These are phyloP conservation scores for Aquilaria malaccensis DNA, from an alignment of 345 rosid species.

Conservation along the genomic window DNA sequence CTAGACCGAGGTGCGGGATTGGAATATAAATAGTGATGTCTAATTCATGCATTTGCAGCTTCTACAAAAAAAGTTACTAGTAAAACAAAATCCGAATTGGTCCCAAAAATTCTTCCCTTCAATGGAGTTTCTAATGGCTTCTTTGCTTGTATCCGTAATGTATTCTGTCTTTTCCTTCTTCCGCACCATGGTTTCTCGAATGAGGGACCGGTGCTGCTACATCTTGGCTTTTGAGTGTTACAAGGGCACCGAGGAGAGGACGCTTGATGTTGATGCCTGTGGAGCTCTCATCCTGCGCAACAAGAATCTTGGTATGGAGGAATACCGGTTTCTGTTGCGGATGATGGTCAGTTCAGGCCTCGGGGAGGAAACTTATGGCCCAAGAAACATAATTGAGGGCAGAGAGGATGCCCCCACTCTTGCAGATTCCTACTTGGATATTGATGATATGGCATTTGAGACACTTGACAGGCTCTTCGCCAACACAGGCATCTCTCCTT, in stretches of 20 bases:
- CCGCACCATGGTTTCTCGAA: slow-evolving; percentile 12
- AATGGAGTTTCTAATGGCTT: too few species aligned
- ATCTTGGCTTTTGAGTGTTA: slow-evolving; percentile 67
- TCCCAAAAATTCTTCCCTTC: too few species aligned
- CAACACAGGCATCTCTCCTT: slow-evolving; percentile 39
- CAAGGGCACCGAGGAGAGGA: slow-evolving; percentile 42
- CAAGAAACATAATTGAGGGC: slow-evolving; percentile 37
- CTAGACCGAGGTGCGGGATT: too few species aligned
- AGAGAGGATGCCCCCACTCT: slow-evolving; percentile 40
- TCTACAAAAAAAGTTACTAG: too few species aligned
- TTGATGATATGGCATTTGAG: slow-evolving; percentile 43
- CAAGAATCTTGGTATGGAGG: slow-evolving; percentile 43
- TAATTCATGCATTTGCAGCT: too few species aligned
- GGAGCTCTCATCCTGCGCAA: slow-evolving; percentile 36
- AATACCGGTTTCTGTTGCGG: slow-evolving; percentile 51
- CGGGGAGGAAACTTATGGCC: slow-evolving; percentile 66
- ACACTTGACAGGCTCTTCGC: slow-evolving; percentile 44
- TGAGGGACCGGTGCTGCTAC: slow-evolving; percentile 41
- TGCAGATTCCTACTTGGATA: slow-evolving; percentile 33
- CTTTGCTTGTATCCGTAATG: too few species aligned
- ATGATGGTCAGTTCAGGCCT: slow-evolving; percentile 62
- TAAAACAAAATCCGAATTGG: too few species aligned
- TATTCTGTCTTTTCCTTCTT: too few species aligned
- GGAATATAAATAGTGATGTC: too few species aligned
- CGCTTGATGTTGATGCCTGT: slow-evolving; percentile 37